Base-by-base conservation (phyloP, 257 asterid genomes). In the Ilex asprella region DNA sequence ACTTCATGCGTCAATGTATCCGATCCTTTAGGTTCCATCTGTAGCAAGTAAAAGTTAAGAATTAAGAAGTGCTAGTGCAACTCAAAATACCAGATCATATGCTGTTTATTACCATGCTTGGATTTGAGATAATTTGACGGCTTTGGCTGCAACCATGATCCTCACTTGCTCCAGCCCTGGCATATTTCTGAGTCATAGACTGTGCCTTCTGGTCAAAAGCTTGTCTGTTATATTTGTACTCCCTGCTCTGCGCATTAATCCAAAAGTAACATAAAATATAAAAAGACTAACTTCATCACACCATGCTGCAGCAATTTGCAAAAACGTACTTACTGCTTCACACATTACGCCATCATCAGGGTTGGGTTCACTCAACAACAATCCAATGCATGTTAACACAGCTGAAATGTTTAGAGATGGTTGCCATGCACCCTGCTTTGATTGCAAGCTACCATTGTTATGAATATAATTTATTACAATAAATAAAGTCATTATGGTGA, bases 341-440 rank as follows among this genome's bases (percentile, higher is more conserved):
- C 83, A 87, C 97, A 86, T 89, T 69, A 89, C 84, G 56, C 97
- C 94, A 75, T 89, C 97, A 63, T 89, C 97, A 39, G 95, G 97
- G 75, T 89, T 89, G 58, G 97, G 97, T 67, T 89, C 97, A 69
- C 80, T 78, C 49, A 86, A 76, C 62, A 89, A 68, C 66, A 84
- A 81, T n/a, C 95, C 86, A 55, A 89, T 82, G 82, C 97, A 79
- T 60, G 91, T 82, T 67, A 89, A 69, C 67, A 86, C 82, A 50
- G 95, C 82, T 63, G 97, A 89, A 81, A 89, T 81, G 69, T 86
- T 86, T 83, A 86, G 76, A 71, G 97, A 89, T 64, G 95, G 97
- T 70, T 84, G 95, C 97, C 97, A 89, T 7, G 92, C 79, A 60
- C 97, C 97, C 97, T 89, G 86, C 59, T 52, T 63, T 49, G 61